Evolutionary conservation across 2,329 filamentous ascomycete genomes (phyloP), one percentile per base, ranked within the genome.

Genomic region (Cadophora sp.): DNA sequence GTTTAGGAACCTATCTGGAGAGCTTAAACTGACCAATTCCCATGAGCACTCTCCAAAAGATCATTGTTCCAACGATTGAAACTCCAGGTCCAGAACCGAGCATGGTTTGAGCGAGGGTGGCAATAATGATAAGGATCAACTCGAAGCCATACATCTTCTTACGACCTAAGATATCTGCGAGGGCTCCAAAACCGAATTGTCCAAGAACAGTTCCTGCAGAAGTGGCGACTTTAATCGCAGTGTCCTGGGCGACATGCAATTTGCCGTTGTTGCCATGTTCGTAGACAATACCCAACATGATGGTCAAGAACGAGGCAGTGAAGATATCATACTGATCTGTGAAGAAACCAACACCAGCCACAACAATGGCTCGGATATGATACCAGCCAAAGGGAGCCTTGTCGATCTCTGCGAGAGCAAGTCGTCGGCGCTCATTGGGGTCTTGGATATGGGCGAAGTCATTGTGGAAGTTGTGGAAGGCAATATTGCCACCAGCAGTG

Each of bases 341-440:
- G 80, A 96, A 96, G 86, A 96, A 96, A 73, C 92, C 93, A 69
- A 95, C 90, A 74, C 93, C 92, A 39, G 92, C 92, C 27, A 95
- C 92, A 8, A 92, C 81, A 63, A 91, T 86, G 67, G 92, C 90
- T 48, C 92, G 87, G 66, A 94, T 87, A 76, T 96, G 92, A 77
- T 94, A 93, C 91, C 92, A 95, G 75, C 92, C 90, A 68, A 95
- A 94, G 2, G 89, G 89, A 11, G 91, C 91, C 81, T 90, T 90
- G 82, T 95, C 92, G 73, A 95, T 90, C 79, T 94, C 90, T 45
- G 91, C 91, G 62, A 96, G 89, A 50, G 92, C 92, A 39, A 93
- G 87, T 70, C 92, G 87, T 71, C 92, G 86, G 65, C 92, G 89
- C 83, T 95, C 91, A 72, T 93, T 93, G 68, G 91, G 87, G 77